A percentile compares a stretch with the other conserved stretches of the same genome.
These are phyloP conservation scores for Protoeuglena noctilucae DNA, from an alignment of 139 green algal species.

Conservation along the genomic window DNA sequence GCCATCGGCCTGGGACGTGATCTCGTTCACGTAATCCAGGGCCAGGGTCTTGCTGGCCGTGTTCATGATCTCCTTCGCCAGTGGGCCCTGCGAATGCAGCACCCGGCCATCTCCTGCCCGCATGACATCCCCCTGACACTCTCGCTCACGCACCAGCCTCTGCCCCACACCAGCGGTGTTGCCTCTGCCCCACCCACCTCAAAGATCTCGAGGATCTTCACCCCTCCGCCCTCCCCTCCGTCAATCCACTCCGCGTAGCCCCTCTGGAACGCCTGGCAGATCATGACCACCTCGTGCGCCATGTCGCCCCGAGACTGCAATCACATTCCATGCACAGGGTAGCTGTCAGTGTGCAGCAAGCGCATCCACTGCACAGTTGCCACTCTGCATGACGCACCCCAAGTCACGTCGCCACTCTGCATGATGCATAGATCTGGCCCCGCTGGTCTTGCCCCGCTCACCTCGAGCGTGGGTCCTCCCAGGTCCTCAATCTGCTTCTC, in stretches of 20 bases:
- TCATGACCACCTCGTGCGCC: not conserved
- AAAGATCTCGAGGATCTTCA: too few species aligned
- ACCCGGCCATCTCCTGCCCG: too few species aligned
- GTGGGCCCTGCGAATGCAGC: too few species aligned
- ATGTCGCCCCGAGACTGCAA: not conserved
- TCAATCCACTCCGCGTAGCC: conserved; percentile 61
- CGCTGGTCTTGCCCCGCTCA: conserved; percentile 36
- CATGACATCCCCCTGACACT: too few species aligned
- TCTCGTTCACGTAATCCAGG: conserved; percentile 64
- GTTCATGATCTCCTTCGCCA: too few species aligned
- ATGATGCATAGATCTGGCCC: too few species aligned
- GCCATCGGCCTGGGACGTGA: conserved; percentile 83
- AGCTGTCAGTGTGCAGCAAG: conserved; percentile 72
- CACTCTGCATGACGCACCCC: too few species aligned
- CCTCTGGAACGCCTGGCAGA: conserved; percentile 70
- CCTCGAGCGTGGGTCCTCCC: conserved; percentile 29
- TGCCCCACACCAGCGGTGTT: too few species aligned
- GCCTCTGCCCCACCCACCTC: too few species aligned
- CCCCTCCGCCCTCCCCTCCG: conserved; percentile 54
- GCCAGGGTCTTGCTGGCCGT: conserved; percentile 69
- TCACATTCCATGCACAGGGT: not conserved
- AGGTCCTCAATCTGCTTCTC: conserved; percentile 57
- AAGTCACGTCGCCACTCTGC: too few species aligned
- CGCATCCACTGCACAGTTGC: too few species aligned
- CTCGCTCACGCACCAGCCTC: too few species aligned